Evolutionary conservation across 306 rosid species (phyloP).

Genomic region (Sphenostylis stenocarpa): DNA sequence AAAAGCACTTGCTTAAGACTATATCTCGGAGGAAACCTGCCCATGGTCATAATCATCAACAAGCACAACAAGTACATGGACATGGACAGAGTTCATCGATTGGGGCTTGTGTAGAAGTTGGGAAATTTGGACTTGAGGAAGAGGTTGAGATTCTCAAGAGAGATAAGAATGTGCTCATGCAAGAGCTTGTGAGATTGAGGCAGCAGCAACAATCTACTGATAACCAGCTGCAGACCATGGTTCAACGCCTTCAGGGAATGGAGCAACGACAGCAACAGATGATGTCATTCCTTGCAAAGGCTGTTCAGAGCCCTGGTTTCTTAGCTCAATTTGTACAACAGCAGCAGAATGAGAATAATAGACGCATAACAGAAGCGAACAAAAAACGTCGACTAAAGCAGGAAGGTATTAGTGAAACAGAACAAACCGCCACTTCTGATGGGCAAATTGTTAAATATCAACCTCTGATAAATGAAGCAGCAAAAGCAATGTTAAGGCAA

Average conservation of each 20-base stretch:
- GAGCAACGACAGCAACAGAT: constrained; percentile 96
- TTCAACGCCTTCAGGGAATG: constrained; percentile 87
- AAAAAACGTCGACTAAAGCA: constrained; percentile 79
- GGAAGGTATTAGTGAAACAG: constrained; percentile 53
- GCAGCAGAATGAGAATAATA: constrained; percentile 77
- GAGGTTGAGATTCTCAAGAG: constrained; percentile 91
- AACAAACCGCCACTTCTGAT: constrained; percentile 53
- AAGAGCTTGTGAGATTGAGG: constrained; percentile 87
- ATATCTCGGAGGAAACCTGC: constrained; percentile 76
- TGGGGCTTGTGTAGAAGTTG: constrained; percentile 90
- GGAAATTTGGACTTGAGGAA: constrained; percentile 91
- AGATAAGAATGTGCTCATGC: constrained; percentile 95
- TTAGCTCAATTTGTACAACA: constrained; percentile 89
- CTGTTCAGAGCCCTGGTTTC: constrained; percentile 90
- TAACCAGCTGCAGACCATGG: constrained; percentile 79
- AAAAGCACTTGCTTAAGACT: constrained; percentile 77
- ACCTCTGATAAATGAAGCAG: constrained; percentile 68
- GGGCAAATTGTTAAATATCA: constrained; percentile 87
- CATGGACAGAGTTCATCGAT: constrained; percentile 64
- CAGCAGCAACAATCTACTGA: constrained; percentile 95
- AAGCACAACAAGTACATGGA: constrained; percentile 59
- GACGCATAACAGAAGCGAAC: constrained; percentile 65
- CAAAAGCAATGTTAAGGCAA: constrained; percentile 70
- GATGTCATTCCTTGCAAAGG: constrained; percentile 96
- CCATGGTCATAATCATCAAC: constrained; percentile 66